Evolutionary conservation across 2,329 filamentous ascomycete species (phyloP).

Genomic region (Sodiomyces alkalinus): DNA sequence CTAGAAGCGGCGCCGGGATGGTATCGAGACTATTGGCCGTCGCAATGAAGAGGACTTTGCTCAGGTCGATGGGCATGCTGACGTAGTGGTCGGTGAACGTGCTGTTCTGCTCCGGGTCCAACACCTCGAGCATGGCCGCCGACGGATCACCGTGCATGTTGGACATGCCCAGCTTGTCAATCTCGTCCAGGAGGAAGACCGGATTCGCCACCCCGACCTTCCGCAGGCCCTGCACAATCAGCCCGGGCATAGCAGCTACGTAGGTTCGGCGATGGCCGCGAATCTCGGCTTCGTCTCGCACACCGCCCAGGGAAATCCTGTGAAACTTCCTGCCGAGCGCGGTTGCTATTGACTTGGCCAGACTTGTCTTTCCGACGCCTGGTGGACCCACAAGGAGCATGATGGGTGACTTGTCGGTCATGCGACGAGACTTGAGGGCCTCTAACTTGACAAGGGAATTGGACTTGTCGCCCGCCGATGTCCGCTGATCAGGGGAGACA

Average conservation of each 20-base stretch:
- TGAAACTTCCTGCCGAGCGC: constrained; percentile 93
- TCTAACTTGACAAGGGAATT: constrained; percentile 51
- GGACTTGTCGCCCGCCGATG: constrained; percentile 16
- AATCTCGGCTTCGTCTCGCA: constrained; percentile 93
- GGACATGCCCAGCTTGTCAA: constrained; percentile 85
- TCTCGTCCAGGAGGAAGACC: constrained; percentile 90
- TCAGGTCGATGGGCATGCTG: constrained; percentile 87
- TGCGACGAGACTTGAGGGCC: constrained; percentile 63
- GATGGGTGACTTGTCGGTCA: constrained; percentile 92
- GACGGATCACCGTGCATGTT: constrained; percentile 94
- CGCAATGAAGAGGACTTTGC: constrained; percentile 93
- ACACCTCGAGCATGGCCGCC: constrained; percentile 92
- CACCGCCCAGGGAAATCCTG: constrained; percentile 87
- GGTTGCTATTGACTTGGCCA: constrained; percentile 84
- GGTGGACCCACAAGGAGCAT: constrained; percentile 85
- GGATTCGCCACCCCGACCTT: constrained; percentile 94
- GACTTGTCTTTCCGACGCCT: constrained; percentile 88
- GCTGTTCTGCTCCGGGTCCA: constrained; percentile 95
- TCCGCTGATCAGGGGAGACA: too few relatives aligned
- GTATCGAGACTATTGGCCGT: constrained; percentile 92
- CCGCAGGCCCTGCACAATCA: constrained; percentile 84
- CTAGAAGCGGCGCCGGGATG: constrained; percentile 82
- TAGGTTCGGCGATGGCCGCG: constrained; percentile 90
- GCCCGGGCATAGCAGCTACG: constrained; percentile 95
- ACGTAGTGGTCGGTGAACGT: constrained; percentile 94